phyloP scores from a whole-genome alignment of 2,329 filamentous ascomycete species.

The Aspergillus vadensis region DNA sequence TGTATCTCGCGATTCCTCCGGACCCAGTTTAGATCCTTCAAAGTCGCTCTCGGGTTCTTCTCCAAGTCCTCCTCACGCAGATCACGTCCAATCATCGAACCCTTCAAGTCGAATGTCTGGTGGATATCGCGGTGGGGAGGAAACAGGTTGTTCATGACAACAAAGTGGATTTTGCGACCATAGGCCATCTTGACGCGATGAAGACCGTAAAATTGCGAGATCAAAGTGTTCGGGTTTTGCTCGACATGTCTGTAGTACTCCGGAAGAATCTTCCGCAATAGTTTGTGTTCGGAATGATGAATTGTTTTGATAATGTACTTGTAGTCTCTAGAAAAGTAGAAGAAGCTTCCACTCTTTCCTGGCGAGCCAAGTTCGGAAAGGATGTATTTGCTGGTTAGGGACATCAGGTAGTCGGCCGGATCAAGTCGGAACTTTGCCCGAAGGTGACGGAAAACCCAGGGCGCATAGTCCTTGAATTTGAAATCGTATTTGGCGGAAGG shows the following conservation, averaged over 20 bases:
- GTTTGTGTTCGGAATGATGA: conserved; percentile 76
- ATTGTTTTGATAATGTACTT: conserved; percentile 99
- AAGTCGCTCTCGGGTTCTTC: conserved; percentile 84
- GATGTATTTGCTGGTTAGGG: conserved; percentile 96
- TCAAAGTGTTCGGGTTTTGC: conserved; percentile 91
- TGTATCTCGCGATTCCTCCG: conserved; percentile 82
- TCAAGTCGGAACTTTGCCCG: conserved; percentile 86
- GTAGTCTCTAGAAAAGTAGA: conserved; percentile 99
- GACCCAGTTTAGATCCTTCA: conserved; percentile 98
- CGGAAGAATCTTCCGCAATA: conserved; percentile 57
- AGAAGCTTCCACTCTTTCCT: conserved; percentile 98
- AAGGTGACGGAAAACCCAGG: conserved; percentile 95
- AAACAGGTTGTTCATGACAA: conserved; percentile 99
- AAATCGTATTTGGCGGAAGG: conserved; percentile 99
- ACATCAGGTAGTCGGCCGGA: conserved; percentile 97
- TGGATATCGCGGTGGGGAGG: conserved; percentile 97
- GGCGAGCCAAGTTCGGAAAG: conserved; percentile 95
- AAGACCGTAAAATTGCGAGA: conserved; percentile 96
- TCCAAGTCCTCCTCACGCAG: conserved; percentile 85
- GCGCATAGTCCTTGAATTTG: conserved; percentile 99
- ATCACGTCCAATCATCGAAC: conserved; percentile 90
- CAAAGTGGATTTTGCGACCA: conserved; percentile 97
- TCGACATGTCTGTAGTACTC: conserved; percentile 94
- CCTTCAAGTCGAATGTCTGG: conserved; percentile 94
- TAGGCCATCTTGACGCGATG: conserved; percentile 98